A percentile compares a stretch with the other conserved stretches of the same genome.
Conservation (phyloP, 495 filamentous ascomycete species). For the Cladorrhinum samala region DNA sequence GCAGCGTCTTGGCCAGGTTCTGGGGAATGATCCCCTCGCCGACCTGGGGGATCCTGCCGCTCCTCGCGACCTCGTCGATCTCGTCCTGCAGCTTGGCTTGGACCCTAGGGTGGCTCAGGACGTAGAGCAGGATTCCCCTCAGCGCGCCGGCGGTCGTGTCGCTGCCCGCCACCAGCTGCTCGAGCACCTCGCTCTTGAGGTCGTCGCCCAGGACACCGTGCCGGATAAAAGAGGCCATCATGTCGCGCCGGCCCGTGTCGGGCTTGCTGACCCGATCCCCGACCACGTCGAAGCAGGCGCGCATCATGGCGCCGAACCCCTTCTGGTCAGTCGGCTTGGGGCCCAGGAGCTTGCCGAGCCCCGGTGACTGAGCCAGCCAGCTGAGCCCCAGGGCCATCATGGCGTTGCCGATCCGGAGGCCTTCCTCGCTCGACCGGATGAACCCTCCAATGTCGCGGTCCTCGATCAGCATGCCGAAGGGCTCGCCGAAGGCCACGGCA, state of each 20-base stretch:
- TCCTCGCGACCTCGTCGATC: conserved; percentile 38
- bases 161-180: conserved; percentile 39
- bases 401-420: conserved; percentile 20
- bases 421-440: conserved; percentile 20
- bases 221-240: conserved; percentile 38
- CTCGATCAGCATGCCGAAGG: conserved; percentile 30
- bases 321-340: conserved; percentile 46
- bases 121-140: conserved; percentile 48
- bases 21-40: conserved; percentile 26
- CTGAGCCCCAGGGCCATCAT: conserved; percentile 23
- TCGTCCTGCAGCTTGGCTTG: conserved; percentile 52
- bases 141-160: conserved; percentile 60
- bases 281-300: conserved; percentile 17
- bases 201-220: conserved; percentile 37
- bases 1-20: conserved; percentile 35
- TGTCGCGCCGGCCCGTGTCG: conserved; percentile 23
- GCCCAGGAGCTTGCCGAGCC: conserved; percentile 29
- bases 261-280: conserved; percentile 24
- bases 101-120: conserved; percentile 40
- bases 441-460: conserved; percentile 29
- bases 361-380: conserved; percentile 43
- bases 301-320: conserved; percentile 28
- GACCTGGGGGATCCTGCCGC: conserved; percentile 7
- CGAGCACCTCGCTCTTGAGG: conserved; percentile 32
- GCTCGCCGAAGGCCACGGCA: conserved; percentile 28